Evolutionary conservation across 2,329 filamentous ascomycete species (phyloP), one percentile per base, ranked within the genome.

Genomic region (Mycosphaerella arachidis): DNA sequence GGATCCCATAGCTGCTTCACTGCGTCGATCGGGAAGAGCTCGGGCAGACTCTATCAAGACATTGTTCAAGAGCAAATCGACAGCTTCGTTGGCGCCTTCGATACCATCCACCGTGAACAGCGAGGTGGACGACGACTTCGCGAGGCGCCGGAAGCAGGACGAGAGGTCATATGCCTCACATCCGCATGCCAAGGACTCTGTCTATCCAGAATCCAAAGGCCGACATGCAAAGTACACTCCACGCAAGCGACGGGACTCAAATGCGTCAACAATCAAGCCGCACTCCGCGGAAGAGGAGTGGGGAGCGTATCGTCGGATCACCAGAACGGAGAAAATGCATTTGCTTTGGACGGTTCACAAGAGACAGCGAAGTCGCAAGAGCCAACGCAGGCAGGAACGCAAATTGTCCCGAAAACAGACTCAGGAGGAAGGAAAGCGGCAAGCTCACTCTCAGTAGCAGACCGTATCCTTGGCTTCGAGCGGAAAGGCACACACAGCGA

Each of bases 391-490:
- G 9, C 6, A 30, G 6, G 24, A 50, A 20, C 20, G 46, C 46
- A 50, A 50, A 20, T 27, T 16, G 46, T 1, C 18, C 46, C 46
- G 9, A 13, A 18, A 1, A 43, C 40, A 43, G 40, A 18, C n/a
- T 18, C 40, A n/a, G 40, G 13, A 43, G 40, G 40, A 43, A n/a
- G 40, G 18, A 43, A 43, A 8, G 40, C 40, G 18, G 13, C 40
- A 27, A 35, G n/a, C 30, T 52, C 50, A 9, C 50, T 52, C 29
- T 52, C 50, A 12, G 64, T 66, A 45, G 63, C 63, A 27, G 64
- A 64, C 55, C 64, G 64, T 37, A 57, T 66, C 16, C 54, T 53
- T 24, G 57, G 58, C 18, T 63, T 66, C 16, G 64, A 66, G 48
- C 51, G 53, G 13, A 65, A 56, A 45, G 59, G 56, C 29, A 46